Conservation (phyloP, 1,139 yeast genomes). For the Pneumocystis wakefieldiae region DNA sequence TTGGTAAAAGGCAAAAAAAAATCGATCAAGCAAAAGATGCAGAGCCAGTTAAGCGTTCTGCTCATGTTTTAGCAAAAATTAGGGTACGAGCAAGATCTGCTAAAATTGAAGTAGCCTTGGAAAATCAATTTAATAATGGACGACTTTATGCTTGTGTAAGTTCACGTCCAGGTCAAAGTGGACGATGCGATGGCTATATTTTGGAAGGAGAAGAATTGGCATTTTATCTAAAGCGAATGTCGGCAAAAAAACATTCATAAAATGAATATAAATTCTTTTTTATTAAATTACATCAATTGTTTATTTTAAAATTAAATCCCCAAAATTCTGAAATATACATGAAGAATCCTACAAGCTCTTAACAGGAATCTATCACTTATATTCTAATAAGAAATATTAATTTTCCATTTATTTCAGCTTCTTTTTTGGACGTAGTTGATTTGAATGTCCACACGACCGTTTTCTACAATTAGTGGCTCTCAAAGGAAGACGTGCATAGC, state of each 20-base stretch:
- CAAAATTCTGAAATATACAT: too few species aligned
- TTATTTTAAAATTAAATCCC: too few species aligned
- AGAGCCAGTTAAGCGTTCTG: conserved; percentile 48
- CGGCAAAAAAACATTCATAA: conserved; percentile 65
- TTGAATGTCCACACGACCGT: conserved; percentile 99
- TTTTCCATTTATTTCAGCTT: conserved; percentile 63
- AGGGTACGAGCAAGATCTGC: conserved; percentile 81
- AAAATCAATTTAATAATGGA: conserved; percentile 95
- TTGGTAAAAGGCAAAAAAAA: conserved; percentile 59
- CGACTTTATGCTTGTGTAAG: conserved; percentile 97
- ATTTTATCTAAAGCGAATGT: conserved; percentile 98
- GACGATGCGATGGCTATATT: conserved; percentile 99
- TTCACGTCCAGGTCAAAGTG: conserved; percentile 99
- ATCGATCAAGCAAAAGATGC: conserved; percentile 24
- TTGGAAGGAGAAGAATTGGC: conserved; percentile 99
- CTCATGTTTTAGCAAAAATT: conserved; percentile 76
- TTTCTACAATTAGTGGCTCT: conserved; percentile 99
- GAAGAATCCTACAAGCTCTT: too few species aligned
- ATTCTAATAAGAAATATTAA: too few species aligned
- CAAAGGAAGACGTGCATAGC: conserved; percentile 99
- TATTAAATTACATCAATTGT: too few species aligned
- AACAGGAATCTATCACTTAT: too few species aligned
- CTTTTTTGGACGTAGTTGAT: conserved; percentile 67
- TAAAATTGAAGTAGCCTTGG: conserved; percentile 78
- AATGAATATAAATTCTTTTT: conserved; percentile 18